phyloP scores from a whole-genome alignment of 2,329 filamentous ascomycete genomes.

The Hyphodiscus sp. region DNA sequence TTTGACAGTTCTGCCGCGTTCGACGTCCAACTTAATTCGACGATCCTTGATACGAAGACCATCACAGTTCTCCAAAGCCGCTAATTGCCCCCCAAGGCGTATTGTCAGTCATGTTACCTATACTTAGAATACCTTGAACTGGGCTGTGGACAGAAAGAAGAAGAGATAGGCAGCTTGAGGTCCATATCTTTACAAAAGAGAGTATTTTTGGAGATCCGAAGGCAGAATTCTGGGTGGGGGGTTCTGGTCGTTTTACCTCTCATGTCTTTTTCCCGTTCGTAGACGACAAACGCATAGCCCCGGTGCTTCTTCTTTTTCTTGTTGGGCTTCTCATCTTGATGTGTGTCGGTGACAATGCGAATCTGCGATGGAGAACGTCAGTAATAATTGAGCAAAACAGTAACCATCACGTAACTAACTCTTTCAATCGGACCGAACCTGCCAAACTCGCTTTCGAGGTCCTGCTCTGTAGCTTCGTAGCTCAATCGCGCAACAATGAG shows the following conservation, averaged over 20 bases:
- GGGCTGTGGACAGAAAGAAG: constrained; percentile 23
- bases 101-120: constrained; percentile 65
- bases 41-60: constrained; percentile 89
- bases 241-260: constrained; percentile 70
- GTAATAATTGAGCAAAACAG: constrained; percentile 2
- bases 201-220: constrained; percentile 13
- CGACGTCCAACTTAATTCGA: constrained; percentile 89
- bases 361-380: constrained; percentile 50
- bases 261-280: constrained; percentile 97
- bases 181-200: constrained; percentile 40
- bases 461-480: constrained; percentile 82
- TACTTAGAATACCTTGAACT: constrained; percentile 37
- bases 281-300: constrained; percentile 95
- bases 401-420: constrained; percentile 42
- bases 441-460: constrained; percentile 88
- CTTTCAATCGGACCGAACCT: constrained; percentile 92
- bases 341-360: constrained; percentile 75
- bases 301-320: constrained; percentile 77
- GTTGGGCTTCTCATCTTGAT: constrained; percentile 60
- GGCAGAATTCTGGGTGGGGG: constrained; percentile 25
- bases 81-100: constrained; percentile 61
- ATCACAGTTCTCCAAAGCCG: constrained; percentile 81
- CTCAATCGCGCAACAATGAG: constrained; percentile 85
- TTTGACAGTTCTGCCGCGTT: constrained; percentile 88
- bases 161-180: constrained; percentile 33